Evolutionary conservation across 352 stramenopile genomes (phyloP).

Genomic region (Globisporangium orthogonon): DNA sequence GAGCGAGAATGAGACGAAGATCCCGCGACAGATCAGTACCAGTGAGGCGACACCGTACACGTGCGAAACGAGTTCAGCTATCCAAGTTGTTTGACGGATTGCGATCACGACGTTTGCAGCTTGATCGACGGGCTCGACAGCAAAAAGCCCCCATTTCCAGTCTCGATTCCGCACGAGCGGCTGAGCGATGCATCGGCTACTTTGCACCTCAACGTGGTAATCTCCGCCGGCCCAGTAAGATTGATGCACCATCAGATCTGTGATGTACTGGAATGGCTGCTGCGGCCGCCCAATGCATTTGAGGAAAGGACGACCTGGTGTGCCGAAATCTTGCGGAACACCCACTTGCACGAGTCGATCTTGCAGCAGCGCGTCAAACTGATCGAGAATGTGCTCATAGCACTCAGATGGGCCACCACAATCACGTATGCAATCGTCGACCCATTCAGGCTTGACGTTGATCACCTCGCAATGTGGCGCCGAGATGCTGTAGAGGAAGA

Average conservation of each 20-base stretch:
- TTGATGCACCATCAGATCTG: slow-evolving; percentile 46
- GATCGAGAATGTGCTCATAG: slow-evolving; percentile 39
- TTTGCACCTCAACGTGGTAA: slow-evolving; percentile 43
- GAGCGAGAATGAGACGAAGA: slow-evolving; percentile 32
- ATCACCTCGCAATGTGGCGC: slow-evolving; percentile 29
- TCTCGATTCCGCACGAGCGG: slow-evolving; percentile 29
- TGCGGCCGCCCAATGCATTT: slow-evolving; percentile 32
- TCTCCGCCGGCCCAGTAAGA: slow-evolving; percentile 42
- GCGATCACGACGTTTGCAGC: slow-evolving; percentile 32
- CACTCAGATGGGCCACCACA: slow-evolving; percentile 21
- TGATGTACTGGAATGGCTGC: slow-evolving; percentile 35
- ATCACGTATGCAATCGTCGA: slow-evolving; percentile 21
- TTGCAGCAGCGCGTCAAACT: slow-evolving; percentile 29
- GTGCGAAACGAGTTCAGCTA: slow-evolving; percentile 25
- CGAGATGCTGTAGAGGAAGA: slow-evolving; percentile 38
- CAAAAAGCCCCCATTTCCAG: slow-evolving; percentile 39
- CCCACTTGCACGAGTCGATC: slow-evolving; percentile 32
- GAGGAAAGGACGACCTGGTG: slow-evolving; percentile 32
- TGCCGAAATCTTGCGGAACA: slow-evolving; percentile 31
- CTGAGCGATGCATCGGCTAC: slow-evolving; percentile 34
- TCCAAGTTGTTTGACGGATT: slow-evolving; percentile 28
- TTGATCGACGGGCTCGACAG: slow-evolving; percentile 27
- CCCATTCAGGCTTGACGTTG: slow-evolving; percentile 28
- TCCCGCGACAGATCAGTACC: slow-evolving; percentile 29
- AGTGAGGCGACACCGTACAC: slow-evolving; percentile 42